phyloP scores from a whole-genome alignment of 2,329 filamentous ascomycete genomes.

The Domatiomyces catenatus region DNA sequence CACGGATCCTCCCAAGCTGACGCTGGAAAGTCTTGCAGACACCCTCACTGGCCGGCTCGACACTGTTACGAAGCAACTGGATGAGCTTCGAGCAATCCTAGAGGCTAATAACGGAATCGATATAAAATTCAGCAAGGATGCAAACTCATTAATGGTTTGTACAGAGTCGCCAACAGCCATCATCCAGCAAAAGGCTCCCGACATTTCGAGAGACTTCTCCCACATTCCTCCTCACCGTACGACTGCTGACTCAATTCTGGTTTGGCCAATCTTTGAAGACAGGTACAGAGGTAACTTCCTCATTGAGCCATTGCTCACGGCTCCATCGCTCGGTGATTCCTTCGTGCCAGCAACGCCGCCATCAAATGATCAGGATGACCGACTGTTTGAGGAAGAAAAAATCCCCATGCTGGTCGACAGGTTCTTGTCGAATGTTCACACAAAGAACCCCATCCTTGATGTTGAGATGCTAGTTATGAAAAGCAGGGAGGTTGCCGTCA shows the following conservation, averaged over 20 bases:
- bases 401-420: constrained; percentile 19
- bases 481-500: constrained; percentile 15
- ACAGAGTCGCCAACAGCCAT: constrained; percentile 2
- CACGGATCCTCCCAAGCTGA: constrained; percentile 6
- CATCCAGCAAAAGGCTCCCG: constrained; percentile 1
- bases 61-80: constrained; percentile 10
- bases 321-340: neutral
- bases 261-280: constrained; percentile 18
- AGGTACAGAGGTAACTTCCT: constrained; percentile 13
- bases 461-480: constrained; percentile 16
- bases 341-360: neutral
- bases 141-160: constrained; percentile 2
- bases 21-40: constrained; percentile 4
- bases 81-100: constrained; percentile 1
- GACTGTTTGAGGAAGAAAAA: constrained; percentile 17
- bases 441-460: constrained; percentile 25
- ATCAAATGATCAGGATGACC: neutral
- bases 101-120: neutral
- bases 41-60: constrained; percentile 2
- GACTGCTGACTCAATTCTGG: constrained; percentile 18
- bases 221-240: constrained; percentile 18
- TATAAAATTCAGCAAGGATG: neutral
- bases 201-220: constrained; percentile 13
- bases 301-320: constrained; percentile 11
- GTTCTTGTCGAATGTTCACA: constrained; percentile 23